Conservation (phyloP, 495 filamentous ascomycete genomes). For the Pyrenopolyporus hunteri region DNA sequence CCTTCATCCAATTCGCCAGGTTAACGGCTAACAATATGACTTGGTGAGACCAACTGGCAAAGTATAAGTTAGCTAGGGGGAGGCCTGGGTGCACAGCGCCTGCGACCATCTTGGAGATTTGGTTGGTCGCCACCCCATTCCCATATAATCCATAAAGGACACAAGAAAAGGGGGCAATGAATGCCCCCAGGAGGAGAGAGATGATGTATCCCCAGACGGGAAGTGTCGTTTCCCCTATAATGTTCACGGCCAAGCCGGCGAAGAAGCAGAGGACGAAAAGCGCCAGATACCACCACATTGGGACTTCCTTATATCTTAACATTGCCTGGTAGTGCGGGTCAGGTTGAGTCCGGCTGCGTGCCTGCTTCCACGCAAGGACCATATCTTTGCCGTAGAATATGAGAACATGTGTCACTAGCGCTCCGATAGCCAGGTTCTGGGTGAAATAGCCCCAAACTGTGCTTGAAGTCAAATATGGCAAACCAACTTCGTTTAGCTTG, state of each 20-base stretch:
- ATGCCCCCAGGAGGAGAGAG: constrained; percentile 40
- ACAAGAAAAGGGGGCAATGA: constrained; percentile 43
- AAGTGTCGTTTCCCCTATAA: constrained; percentile 56
- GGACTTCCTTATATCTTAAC: constrained; percentile 42
- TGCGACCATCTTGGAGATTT: constrained; percentile 46
- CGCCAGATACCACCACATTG: constrained; percentile 60
- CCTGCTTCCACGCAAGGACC: constrained; percentile 22
- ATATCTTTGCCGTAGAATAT: constrained; percentile 31
- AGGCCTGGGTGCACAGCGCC: constrained; percentile 43
- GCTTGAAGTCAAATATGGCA: constrained; percentile 20
- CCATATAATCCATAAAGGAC: constrained; percentile 34
- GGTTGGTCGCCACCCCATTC: constrained; percentile 40
- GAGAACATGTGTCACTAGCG: constrained; percentile 19
- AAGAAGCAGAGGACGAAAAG: constrained; percentile 56
- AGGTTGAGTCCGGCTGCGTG: constrained; percentile 20
- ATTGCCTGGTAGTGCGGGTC: constrained; percentile 24
- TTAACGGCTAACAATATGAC: constrained; percentile 44
- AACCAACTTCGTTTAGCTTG: constrained; percentile 14
- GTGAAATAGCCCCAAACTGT: constrained; percentile 29
- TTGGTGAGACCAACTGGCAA: constrained; percentile 40
- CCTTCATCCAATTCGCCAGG: constrained; percentile 45
- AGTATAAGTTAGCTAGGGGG: constrained; percentile 50
- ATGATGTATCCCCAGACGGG: constrained; percentile 64
- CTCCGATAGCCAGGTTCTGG: constrained; percentile 19
- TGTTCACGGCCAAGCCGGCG: constrained; percentile 55